Evolutionary conservation across 768 basidiomycete genomes (phyloP), one percentile per base, ranked within the genome.

Genomic region (Brasilioporus rufonigricans): DNA sequence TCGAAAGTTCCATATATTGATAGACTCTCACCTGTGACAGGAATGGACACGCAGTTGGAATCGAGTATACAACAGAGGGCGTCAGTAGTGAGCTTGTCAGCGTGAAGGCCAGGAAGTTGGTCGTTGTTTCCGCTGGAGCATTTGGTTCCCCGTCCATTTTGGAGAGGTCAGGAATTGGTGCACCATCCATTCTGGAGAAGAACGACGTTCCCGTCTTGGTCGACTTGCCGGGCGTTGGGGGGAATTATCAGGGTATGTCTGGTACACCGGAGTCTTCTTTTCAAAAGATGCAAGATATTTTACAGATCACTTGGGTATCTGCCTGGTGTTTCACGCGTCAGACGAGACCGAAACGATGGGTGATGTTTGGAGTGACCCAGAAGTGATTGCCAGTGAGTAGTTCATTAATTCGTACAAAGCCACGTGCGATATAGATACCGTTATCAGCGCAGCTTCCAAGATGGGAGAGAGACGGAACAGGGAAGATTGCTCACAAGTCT

Each of bases 181-280:
- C n/a, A n/a, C n/a, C n/a, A n/a, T n/a, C n/a, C n/a, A n/a, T n/a
- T n/a, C n/a, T n/a, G n/a, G n/a, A n/a, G n/a, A n/a, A n/a, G n/a
- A n/a, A n/a, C n/a, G n/a, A n/a, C n/a, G n/a, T n/a, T n/a, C n/a
- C n/a, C n/a, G n/a, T 83, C n/a, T n/a, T n/a, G n/a, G n/a, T n/a
- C n/a, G n/a, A n/a, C n/a, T 78, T 91, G 8, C 88, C 88, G 5
- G 87, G 86, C 8, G 90, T 94, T 0, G 90, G 91, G 12, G 85
- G 87, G 63, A 81, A 89, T 58, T 83, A 80, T 49, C 75, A 78
- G 59, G 83, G 82, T 80, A 48, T 36, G 68, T n/a, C n/a, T 60
- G 18, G 19, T 0, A 0, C 23, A 4, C 1, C 5, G 3, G 2
- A n/a, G 1, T 9, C 3, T 33, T 36, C 6, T 3, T 32, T n/a